Percentiles rank a stretch among this genome's conserved stretches.
These are phyloP conservation scores for Pichia californica DNA, from an alignment of 805 yeast species.

Conservation along the genomic window DNA sequence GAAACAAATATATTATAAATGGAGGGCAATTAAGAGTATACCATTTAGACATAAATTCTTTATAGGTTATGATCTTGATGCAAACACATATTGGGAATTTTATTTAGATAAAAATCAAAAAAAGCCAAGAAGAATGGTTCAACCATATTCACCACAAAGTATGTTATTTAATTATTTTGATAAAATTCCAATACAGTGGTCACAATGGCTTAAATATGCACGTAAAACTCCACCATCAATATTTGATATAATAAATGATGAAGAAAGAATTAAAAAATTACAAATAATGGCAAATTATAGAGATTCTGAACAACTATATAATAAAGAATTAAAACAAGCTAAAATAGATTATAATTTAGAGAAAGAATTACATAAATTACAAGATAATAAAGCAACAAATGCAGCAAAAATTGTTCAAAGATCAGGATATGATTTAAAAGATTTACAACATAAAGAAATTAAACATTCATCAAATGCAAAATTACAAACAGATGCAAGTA, in stretches of 20 bases:
- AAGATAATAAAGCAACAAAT: slow-evolving; percentile 8
- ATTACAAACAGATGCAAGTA: neutral
- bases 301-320: slow-evolving; percentile 33
- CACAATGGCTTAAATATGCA: slow-evolving; percentile 70
- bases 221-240: slow-evolving; percentile 55
- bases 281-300: slow-evolving; percentile 44
- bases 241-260: slow-evolving; percentile 54
- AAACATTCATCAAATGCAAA: neutral
- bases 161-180: slow-evolving; percentile 53
- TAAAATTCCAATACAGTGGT: slow-evolving; percentile 67
- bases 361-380: slow-evolving; percentile 15
- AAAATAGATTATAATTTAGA: slow-evolving; percentile 18
- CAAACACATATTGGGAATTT: slow-evolving; percentile 85
- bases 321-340: slow-evolving; percentile 15
- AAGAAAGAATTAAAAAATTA: slow-evolving; percentile 46
- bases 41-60: slow-evolving; percentile 70
- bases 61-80: slow-evolving; percentile 72
- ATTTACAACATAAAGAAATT: neutral
- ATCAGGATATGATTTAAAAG: neutral
- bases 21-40: slow-evolving; percentile 53
- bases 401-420: slow-evolving; percentile 3
- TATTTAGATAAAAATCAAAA: slow-evolving; percentile 35
- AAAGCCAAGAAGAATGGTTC: slow-evolving; percentile 56
- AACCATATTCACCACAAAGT: slow-evolving; percentile 42
- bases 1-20: slow-evolving; percentile 46